Evolutionary conservation across 306 rosid species (phyloP), one percentile per base, ranked within the genome.

Genomic region (Citrullus amarus): DNA sequence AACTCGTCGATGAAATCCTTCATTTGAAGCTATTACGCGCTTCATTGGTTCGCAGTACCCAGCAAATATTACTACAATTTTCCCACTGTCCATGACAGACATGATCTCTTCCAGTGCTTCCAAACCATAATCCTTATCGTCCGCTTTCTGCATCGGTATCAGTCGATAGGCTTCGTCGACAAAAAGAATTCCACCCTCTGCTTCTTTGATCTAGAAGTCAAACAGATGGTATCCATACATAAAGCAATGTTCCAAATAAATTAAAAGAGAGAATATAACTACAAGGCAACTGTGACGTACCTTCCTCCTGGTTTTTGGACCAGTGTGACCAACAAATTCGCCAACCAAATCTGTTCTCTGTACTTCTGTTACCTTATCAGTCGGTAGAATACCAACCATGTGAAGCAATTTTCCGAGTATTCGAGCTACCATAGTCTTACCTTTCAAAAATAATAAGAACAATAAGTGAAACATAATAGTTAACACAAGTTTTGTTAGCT

Each of bases 51-150:
- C 94, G 0, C 88, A 83, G 82, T 96, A 92, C 16, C 99, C 99
- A 2, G 99, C 97, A 82, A 96, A 96, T 84, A 96, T 93, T 68
- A 96, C 97, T 12, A 90, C 96, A 41, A 96, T 66, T 73, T 96
- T 92, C 78, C 98, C 98, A 83, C 90, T 84, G 86, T 96, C 99
- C 99, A 96, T 96, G 76, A 96, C 93, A 69, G 98, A 96, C 99
- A 96, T 92, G 68, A 96, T 92, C 88, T 96, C 99, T 89, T 96
- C 99, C 77, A 96, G 79, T 69, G 99, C 98, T 85, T 96, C 99
- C 82, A 96, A 90, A 22, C 99, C 99, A 0, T 90, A 96, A 88
- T 96, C 99, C 84, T 92, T 91, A 76, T 95, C 99, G 34, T 91
- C 99, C 2, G 96, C 53, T 88, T 91, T 96, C 83, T 96, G 99